Conservation (phyloP, 331 rosid species). For the Rhamnella rubrinervis region DNA sequence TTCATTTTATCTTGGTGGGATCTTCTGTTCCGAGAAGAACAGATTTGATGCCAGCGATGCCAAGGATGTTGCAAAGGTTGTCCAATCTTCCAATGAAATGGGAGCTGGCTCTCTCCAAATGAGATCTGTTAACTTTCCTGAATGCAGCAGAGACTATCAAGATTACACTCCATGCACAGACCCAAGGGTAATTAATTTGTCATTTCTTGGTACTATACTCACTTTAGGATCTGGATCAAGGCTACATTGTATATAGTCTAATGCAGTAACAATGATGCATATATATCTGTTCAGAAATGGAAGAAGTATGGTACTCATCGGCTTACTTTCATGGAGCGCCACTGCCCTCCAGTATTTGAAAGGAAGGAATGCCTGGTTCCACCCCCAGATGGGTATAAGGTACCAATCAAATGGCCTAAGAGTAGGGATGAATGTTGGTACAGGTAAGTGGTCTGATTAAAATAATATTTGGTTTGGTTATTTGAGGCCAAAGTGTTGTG, state of each 20-base stretch:
- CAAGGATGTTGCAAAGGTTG: slow-evolving; percentile 31
- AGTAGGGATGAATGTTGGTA: slow-evolving; percentile 97
- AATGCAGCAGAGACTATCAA: slow-evolving; percentile 68
- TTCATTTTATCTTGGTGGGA: slow-evolving; percentile 89
- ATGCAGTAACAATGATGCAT: slow-evolving; percentile 14
- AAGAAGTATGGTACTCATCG: slow-evolving; percentile 71
- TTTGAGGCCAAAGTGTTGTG: background rate
- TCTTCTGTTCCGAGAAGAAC: slow-evolving; percentile 52
- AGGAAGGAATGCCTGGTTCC: slow-evolving; percentile 93
- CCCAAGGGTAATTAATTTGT: slow-evolving; percentile 66
- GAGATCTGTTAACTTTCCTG: slow-evolving; percentile 50
- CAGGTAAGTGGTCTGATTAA: slow-evolving; percentile 50
- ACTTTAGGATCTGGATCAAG: slow-evolving; percentile 2
- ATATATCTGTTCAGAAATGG: slow-evolving; percentile 71
- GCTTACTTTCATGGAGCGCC: slow-evolving; percentile 93
- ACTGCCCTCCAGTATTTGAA: slow-evolving; percentile 84
- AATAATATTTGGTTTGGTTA: background rate
- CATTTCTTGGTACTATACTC: background rate
- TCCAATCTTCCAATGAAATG: slow-evolving; percentile 42
- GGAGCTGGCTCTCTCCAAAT: slow-evolving; percentile 53
- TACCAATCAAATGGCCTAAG: slow-evolving; percentile 94
- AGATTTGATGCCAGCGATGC: slow-evolving; percentile 29
- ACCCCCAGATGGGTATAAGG: slow-evolving; percentile 90
- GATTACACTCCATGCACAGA: slow-evolving; percentile 99
- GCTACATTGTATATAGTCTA: background rate